Percentiles rank a stretch among this genome's conserved stretches.
Conservation (phyloP, 805 yeast species). For the Barnettozyma sucrosica region DNA sequence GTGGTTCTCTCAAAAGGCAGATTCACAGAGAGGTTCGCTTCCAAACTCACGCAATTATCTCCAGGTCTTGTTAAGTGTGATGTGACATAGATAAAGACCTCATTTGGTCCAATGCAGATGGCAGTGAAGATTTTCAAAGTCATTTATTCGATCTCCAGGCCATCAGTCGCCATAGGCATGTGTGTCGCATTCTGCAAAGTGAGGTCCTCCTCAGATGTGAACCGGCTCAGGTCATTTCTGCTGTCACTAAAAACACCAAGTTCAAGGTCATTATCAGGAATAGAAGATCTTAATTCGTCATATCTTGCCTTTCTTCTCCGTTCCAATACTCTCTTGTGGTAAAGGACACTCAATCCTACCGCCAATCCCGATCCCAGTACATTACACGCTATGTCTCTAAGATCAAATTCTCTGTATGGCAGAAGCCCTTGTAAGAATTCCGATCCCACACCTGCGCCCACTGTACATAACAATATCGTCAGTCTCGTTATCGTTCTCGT, state of each 20-base stretch:
- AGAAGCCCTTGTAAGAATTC: constrained; percentile 46
- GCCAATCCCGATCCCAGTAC: constrained; percentile 26
- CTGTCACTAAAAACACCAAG: constrained; percentile 16
- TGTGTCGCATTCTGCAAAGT: constrained; percentile 14
- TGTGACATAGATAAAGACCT: no score
- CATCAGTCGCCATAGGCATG: constrained; percentile 19
- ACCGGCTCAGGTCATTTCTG: constrained; percentile 21
- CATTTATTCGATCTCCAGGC: constrained; percentile 4
- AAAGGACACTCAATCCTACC: constrained; percentile 11
- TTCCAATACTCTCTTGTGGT: constrained; percentile 22
- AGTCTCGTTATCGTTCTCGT: constrained; percentile 29
- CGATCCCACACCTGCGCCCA: constrained; percentile 42
- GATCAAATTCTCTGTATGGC: constrained; percentile 43
- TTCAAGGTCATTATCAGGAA: constrained; percentile 23
- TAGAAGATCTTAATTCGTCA: constrained; percentile 22
- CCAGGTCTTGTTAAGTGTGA: no score
- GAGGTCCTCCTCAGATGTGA: constrained; percentile 20
- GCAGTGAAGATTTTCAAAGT: no score
- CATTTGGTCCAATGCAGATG: no score
- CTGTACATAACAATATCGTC: constrained; percentile 39
- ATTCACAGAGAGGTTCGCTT: no score
- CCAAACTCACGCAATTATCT: no score
- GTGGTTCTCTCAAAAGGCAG: no score
- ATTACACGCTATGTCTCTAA: constrained; percentile 38
- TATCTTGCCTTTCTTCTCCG: constrained; percentile 20